phyloP scores from a whole-genome alignment of 352 stramenopile species.

The Pelagophyceae sp. region DNA sequence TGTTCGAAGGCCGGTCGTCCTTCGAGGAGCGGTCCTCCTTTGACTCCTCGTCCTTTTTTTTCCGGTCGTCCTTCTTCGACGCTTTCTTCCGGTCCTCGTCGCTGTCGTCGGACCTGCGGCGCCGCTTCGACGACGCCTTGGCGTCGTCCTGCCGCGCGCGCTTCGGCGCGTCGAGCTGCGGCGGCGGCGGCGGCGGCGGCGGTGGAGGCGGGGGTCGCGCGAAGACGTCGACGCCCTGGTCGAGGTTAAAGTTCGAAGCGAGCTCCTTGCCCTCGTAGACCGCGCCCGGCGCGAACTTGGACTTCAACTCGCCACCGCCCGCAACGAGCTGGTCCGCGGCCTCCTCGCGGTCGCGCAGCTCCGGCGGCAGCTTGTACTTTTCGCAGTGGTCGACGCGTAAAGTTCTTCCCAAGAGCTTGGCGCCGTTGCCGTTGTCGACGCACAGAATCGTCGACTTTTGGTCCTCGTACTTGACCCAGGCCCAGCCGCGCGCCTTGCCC shows the following conservation, averaged over 20 bases:
- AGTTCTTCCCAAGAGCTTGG: conserved; percentile 69
- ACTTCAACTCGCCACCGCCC: conserved; percentile 13
- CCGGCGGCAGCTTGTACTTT: conserved; percentile 84
- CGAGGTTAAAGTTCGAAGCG: conserved; percentile 45
- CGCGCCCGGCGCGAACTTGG: conserved; percentile 40
- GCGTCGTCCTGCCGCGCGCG: background rate
- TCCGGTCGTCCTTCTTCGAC: background rate
- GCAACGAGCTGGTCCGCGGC: background rate
- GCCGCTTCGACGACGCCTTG: background rate
- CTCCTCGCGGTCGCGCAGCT: conserved; percentile 9
- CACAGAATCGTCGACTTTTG: conserved; percentile 86
- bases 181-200: conserved; percentile 12
- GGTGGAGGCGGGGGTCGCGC: conserved; percentile 28
- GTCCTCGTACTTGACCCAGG: conserved; percentile 95
- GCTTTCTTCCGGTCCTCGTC: background rate
- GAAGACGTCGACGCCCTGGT: conserved; percentile 57
- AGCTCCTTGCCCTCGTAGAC: conserved; percentile 47
- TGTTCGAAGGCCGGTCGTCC: conserved; percentile 22
- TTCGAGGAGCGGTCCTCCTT: conserved; percentile 26
- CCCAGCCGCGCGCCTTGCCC: conserved; percentile 88
- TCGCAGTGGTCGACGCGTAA: conserved; percentile 93
- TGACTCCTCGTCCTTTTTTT: too few species aligned
- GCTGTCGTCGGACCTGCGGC: too few species aligned
- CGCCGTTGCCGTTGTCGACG: conserved; percentile 92
- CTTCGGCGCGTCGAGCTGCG: too few species aligned